phyloP scores from a whole-genome alignment of 2,329 filamentous ascomycete species.

The Trichoderma sp. region DNA sequence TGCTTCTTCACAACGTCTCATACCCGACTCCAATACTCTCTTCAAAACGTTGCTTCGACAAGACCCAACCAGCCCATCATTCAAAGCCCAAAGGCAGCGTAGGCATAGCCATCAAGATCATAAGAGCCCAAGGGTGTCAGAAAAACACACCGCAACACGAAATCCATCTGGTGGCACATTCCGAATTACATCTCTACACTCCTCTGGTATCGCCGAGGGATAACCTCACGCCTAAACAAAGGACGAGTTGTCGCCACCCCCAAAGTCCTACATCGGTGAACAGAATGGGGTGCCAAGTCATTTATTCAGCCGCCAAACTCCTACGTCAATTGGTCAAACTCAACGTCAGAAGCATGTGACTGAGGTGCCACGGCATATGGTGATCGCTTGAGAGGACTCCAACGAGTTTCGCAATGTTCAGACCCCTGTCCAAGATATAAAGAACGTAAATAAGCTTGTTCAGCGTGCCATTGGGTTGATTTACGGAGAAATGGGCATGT shows the following conservation, averaged over 20 bases:
- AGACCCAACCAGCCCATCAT: not conserved
- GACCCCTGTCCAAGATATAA: not conserved
- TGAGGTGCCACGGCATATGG: not conserved
- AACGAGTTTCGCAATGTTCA: not conserved
- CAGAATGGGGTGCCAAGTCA: not conserved
- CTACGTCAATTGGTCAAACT: not conserved
- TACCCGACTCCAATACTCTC: not conserved
- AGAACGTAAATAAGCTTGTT: not conserved
- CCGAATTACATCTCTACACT: not conserved
- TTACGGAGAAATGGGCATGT: not conserved
- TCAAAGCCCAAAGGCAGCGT: not conserved
- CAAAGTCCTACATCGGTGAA: not conserved
- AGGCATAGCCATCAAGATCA: not conserved
- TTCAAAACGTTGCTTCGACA: not conserved
- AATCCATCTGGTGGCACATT: not conserved
- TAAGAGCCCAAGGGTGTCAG: not conserved
- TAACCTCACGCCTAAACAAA: not conserved
- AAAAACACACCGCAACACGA: not conserved
- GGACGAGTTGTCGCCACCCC: not conserved
- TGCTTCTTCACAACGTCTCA: not conserved
- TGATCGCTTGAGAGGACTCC: not conserved
- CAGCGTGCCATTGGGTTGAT: not conserved
- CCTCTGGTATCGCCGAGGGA: not conserved
- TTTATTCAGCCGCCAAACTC: not conserved
- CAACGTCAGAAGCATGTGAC: slow-evolving; percentile 5